phyloP scores from a whole-genome alignment of 352 stramenopile genomes.

The Globisporangium heterothallicum region DNA sequence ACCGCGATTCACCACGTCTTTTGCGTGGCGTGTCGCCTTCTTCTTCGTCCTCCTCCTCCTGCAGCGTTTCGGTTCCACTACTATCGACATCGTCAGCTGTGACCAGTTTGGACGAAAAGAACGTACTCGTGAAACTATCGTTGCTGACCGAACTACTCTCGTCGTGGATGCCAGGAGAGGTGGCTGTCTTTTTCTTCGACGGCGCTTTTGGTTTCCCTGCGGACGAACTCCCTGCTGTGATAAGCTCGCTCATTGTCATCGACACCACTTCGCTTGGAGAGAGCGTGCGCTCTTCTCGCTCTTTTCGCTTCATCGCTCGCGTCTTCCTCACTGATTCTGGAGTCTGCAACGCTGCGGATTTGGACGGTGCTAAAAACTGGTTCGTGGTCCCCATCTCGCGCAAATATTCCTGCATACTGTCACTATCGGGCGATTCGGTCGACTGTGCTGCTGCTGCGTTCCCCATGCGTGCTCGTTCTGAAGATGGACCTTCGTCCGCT shows the following conservation, averaged over 20 bases:
- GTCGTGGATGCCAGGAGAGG: background rate
- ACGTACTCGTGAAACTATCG: constrained; percentile 49
- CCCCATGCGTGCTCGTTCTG: background rate
- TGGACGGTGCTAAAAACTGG: constrained; percentile 8
- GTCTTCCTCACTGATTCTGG: constrained; percentile 13
- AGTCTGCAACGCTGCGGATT: background rate
- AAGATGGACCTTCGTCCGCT: constrained; percentile 6
- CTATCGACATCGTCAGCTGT: background rate
- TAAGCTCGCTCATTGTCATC: constrained; percentile 10
- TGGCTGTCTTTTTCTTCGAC: constrained; percentile 9
- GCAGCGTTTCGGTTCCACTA: constrained; percentile 6
- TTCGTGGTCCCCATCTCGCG: constrained; percentile 3
- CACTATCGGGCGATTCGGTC: constrained; percentile 1
- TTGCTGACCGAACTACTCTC: constrained; percentile 3
- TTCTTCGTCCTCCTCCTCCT: constrained; percentile 17
- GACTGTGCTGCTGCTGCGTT: background rate
- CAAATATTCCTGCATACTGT: constrained; percentile 5
- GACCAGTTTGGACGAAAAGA: constrained; percentile 47
- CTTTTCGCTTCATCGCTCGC: constrained; percentile 9
- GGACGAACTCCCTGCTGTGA: background rate
- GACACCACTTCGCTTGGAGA: constrained; percentile 13
- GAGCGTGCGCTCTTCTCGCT: constrained; percentile 15
- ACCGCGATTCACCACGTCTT: constrained; percentile 1
- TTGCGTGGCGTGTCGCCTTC: background rate
- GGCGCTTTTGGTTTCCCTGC: constrained; percentile 7